Conservation (phyloP, 1,139 yeast genomes). For the Suhomyces terraborum region DNA sequence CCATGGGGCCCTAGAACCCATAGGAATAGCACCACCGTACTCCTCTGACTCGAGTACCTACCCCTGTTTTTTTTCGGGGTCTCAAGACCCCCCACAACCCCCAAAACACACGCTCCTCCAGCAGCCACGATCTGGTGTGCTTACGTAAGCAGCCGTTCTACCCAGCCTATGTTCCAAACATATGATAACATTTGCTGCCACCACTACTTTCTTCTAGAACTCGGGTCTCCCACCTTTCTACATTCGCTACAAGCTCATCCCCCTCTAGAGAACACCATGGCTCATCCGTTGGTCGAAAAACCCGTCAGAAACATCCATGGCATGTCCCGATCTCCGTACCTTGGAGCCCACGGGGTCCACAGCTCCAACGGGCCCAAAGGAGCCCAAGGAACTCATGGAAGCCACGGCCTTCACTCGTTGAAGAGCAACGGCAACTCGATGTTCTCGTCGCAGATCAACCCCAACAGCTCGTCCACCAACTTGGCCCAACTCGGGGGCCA, state of each 20-base stretch:
- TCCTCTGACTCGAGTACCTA: neutral
- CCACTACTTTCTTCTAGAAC: neutral
- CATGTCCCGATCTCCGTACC: constrained; percentile 1
- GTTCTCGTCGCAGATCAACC: constrained; percentile 20
- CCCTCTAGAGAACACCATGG: constrained; percentile 2
- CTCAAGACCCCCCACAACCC: neutral
- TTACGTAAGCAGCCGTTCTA: neutral
- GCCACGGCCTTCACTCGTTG: neutral
- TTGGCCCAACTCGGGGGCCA: constrained; percentile 15
- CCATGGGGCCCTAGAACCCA: neutral
- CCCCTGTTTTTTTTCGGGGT: neutral
- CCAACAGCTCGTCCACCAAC: constrained; percentile 34
- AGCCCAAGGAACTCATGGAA: neutral
- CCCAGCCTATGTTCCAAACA: neutral
- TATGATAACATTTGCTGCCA: neutral
- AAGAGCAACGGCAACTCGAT: neutral
- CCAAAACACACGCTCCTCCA: neutral
- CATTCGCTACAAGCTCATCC: constrained; percentile 4
- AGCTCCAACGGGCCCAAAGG: neutral
- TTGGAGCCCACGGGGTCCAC: constrained; percentile 1
- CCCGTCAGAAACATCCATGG: neutral
- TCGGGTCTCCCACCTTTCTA: neutral
- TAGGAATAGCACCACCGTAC: neutral
- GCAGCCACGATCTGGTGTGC: too few species aligned
- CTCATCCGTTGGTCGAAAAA: constrained; percentile 6